phyloP scores from a whole-genome alignment of 164 flowering plant species.

The Aristolochia fimbriata region DNA sequence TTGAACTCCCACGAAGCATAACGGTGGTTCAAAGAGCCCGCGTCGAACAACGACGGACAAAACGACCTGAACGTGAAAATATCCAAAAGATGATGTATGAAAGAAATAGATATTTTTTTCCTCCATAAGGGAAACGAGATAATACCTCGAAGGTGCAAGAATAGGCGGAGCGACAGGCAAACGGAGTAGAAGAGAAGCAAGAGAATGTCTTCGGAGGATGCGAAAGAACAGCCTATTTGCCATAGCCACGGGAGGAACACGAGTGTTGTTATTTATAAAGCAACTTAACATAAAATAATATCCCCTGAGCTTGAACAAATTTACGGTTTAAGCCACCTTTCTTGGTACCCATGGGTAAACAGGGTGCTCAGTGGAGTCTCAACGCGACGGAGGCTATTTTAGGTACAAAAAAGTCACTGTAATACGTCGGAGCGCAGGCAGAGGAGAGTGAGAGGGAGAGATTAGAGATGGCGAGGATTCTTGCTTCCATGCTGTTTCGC shows the following conservation, averaged over 20 bases:
- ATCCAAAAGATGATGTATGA: background rate
- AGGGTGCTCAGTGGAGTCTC: too few species aligned
- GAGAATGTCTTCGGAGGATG: constrained; percentile 14
- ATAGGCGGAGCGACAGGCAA: constrained; percentile 7
- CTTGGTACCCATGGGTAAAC: too few species aligned
- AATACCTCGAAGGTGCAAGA: constrained; percentile 22
- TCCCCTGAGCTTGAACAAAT: too few species aligned
- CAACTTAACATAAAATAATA: too few species aligned
- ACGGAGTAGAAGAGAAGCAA: constrained; percentile 16
- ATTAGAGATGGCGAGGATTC: too few species aligned
- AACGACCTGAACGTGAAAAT: background rate
- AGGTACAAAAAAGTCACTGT: too few species aligned
- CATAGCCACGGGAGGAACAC: constrained; percentile 10
- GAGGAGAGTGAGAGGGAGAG: too few species aligned
- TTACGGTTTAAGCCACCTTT: too few species aligned
- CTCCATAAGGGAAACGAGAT: background rate
- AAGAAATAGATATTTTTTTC: background rate
- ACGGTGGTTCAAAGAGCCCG: constrained; percentile 6
- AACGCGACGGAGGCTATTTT: too few species aligned
- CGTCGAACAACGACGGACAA: background rate
- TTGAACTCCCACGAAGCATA: constrained; percentile 27
- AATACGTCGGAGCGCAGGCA: too few species aligned
- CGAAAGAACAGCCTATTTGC: constrained; percentile 23
- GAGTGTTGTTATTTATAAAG: too few species aligned
- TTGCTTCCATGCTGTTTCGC: too few species aligned